A percentile compares a stretch with the other conserved stretches of the same genome.
Conservation (phyloP, 1,284 basidiomycete species). For the Trichosporon sp. region DNA sequence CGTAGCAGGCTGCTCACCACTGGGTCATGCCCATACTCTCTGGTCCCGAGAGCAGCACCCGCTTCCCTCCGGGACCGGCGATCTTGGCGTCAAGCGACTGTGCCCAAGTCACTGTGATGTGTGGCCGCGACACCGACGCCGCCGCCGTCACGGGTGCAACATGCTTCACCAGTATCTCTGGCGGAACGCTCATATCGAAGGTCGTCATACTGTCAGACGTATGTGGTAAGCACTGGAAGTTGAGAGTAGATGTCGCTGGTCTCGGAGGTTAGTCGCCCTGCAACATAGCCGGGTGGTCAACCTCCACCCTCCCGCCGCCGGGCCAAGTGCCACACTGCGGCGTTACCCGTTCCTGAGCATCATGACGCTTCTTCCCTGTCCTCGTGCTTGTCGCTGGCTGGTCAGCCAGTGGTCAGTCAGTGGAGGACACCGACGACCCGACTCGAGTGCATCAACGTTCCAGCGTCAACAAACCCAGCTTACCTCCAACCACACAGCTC, state of each 20-base stretch:
- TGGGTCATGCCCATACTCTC: constrained; percentile 95
- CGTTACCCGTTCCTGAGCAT: background rate
- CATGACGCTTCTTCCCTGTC: background rate
- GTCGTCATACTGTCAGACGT: background rate
- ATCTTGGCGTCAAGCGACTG: constrained; percentile 93
- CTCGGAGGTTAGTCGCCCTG: background rate
- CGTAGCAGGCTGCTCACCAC: constrained; percentile 54
- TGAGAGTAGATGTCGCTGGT: too few relatives aligned
- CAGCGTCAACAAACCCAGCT: background rate
- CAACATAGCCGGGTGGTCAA: background rate
- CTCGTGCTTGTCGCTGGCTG: background rate
- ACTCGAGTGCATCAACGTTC: background rate
- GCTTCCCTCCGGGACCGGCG: constrained; percentile 65
- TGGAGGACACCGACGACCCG: background rate
- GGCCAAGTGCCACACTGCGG: constrained; percentile 3
- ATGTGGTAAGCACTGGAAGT: background rate
- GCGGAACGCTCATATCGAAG: constrained; percentile 1
- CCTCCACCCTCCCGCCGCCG: background rate
- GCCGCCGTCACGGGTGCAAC: constrained; percentile 7
- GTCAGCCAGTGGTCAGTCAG: background rate
- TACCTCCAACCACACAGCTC: background rate
- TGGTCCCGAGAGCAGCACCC: constrained; percentile 73
- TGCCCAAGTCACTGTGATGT: constrained; percentile 82
- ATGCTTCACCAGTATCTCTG: constrained; percentile 11
- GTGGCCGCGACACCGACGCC: constrained; percentile 22